Conservation (phyloP, 2,329 filamentous ascomycete genomes). For the Paecilomyces niveus region DNA sequence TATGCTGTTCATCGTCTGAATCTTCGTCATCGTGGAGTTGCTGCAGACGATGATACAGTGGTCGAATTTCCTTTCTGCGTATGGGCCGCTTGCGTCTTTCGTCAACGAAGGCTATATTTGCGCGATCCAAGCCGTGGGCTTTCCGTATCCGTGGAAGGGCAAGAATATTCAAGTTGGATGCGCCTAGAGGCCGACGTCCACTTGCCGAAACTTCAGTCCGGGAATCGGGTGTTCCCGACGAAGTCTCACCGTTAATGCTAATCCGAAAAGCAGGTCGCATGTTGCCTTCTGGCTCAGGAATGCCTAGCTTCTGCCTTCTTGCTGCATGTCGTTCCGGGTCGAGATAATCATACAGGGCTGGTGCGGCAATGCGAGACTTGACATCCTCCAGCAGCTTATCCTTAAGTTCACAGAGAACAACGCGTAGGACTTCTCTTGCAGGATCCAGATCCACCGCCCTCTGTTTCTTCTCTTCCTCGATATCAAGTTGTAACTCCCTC, state of each 20-base stretch:
- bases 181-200: constrained; percentile 30
- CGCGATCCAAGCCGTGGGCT: constrained; percentile 49
- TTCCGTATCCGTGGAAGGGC: constrained; percentile 71
- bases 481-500: constrained; percentile 69
- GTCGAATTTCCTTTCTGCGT: constrained; percentile 60
- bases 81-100: constrained; percentile 54
- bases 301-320: constrained; percentile 73
- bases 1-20: constrained; percentile 74
- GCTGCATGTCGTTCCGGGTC: constrained; percentile 72
- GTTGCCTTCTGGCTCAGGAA: constrained; percentile 60
- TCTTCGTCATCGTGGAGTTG: constrained; percentile 72
- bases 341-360: constrained; percentile 71
- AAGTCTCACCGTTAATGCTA: constrained; percentile 53
- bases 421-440: constrained; percentile 72
- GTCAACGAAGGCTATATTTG: constrained; percentile 59
- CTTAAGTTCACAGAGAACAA: constrained; percentile 70
- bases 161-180: constrained; percentile 49
- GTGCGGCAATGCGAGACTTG: constrained; percentile 76
- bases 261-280: constrained; percentile 51
- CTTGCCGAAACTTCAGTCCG: constrained; percentile 35
- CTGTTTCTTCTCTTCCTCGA: constrained; percentile 85
- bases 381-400: constrained; percentile 86
- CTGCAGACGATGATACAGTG: constrained; percentile 72
- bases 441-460: constrained; percentile 85
- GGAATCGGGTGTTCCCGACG: constrained; percentile 56